Evolutionary conservation across 1,284 basidiomycete genomes (phyloP).

Genomic region (Moniliophthora roreri): DNA sequence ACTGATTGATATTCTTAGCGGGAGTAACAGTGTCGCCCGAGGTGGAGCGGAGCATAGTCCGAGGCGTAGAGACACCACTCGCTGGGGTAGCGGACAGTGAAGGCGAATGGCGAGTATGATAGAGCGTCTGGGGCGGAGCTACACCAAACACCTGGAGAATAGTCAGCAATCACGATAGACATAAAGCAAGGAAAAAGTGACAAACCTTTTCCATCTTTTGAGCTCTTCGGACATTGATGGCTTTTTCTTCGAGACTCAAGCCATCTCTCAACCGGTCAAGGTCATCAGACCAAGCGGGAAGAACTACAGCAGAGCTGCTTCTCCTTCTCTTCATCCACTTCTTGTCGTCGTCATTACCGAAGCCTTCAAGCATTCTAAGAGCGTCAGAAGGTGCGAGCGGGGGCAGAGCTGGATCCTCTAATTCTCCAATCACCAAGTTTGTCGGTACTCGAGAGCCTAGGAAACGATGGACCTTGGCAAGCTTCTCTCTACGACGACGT

Average conservation of each 20-base stretch:
- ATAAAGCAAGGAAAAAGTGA: constrained; percentile 9
- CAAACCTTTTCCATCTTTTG: constrained; percentile 83
- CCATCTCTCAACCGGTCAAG: constrained; percentile 67
- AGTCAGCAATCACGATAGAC: constrained; percentile 5
- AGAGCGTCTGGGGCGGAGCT: constrained; percentile 72
- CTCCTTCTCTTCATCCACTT: constrained; percentile 49
- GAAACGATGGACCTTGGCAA: constrained; percentile 79
- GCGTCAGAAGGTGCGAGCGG: constrained; percentile 3
- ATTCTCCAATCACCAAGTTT: constrained; percentile 59
- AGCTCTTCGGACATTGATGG: constrained; percentile 73
- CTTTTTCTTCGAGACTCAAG: constrained; percentile 68
- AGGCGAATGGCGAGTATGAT: constrained; percentile 55
- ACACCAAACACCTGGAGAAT: constrained; percentile 69
- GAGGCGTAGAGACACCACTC: constrained; percentile 7
- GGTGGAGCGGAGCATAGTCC: constrained; percentile 6
- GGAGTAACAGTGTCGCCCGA: background rate
- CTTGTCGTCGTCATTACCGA: constrained; percentile 24
- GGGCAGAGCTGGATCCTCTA: constrained; percentile 33
- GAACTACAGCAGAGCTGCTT: constrained; percentile 54
- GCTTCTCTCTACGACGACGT: constrained; percentile 66
- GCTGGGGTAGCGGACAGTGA: constrained; percentile 32
- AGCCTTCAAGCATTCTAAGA: constrained; percentile 13
- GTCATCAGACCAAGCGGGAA: constrained; percentile 49
- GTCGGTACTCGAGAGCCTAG: constrained; percentile 74
- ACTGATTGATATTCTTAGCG: constrained; percentile 45